These are phyloP conservation scores for Thermomyces lanuginosus DNA, from an alignment of 2,329 filamentous ascomycete species.

Conservation along the genomic window DNA sequence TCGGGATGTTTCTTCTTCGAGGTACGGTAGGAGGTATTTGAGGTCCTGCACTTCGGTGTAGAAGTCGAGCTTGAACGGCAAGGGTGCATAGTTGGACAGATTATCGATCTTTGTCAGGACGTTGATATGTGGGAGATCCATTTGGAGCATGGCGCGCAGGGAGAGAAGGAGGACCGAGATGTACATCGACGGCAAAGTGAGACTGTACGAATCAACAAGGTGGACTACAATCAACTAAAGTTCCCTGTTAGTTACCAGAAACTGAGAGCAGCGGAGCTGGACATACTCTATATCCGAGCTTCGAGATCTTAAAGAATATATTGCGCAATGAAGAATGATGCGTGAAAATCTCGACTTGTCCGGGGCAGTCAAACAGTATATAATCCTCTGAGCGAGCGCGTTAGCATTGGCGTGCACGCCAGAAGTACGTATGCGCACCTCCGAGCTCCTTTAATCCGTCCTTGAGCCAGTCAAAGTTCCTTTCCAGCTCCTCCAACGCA, in stretches of 20 bases:
- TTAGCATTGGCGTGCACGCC: no score
- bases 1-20: constrained; percentile 61
- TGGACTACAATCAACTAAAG: constrained; percentile 76
- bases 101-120: constrained; percentile 98
- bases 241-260: constrained; percentile 1
- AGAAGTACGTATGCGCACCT: no score
- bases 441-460: constrained; percentile 60
- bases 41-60: constrained; percentile 97
- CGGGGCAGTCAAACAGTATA: constrained; percentile 86
- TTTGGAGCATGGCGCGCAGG: constrained; percentile 90
- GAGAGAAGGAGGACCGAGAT: constrained; percentile 87
- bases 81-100: constrained; percentile 61
- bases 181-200: constrained; percentile 86
- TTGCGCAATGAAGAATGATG: constrained; percentile 85
- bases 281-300: constrained; percentile 71
- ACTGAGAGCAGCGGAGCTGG: constrained; percentile 20
- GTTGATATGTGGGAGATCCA: constrained; percentile 91
- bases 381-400: constrained; percentile 52
- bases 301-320: constrained; percentile 80
- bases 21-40: constrained; percentile 60
- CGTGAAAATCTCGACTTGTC: constrained; percentile 92
- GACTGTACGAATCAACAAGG: constrained; percentile 82
- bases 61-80: constrained; percentile 91
- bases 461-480: constrained; percentile 86
- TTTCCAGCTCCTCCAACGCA: constrained; percentile 84